These are phyloP conservation scores for Ustilago xerochloae DNA, from an alignment of 1,284 basidiomycete genomes.

Conservation along the genomic window DNA sequence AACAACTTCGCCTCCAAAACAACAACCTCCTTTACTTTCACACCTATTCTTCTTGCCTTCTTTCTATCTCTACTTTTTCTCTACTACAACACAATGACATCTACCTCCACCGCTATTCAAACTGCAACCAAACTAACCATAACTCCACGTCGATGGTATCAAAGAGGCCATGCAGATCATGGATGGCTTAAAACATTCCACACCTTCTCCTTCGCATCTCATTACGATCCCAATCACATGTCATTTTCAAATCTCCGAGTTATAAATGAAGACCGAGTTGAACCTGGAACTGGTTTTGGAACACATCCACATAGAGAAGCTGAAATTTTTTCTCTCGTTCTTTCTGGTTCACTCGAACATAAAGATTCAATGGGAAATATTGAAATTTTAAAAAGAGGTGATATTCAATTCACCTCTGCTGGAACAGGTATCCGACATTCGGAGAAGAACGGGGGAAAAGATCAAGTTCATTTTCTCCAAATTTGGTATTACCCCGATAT, in stretches of 20 bases:
- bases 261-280: conserved; percentile 90
- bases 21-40: neutral
- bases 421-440: conserved; percentile 82
- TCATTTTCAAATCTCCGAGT: conserved; percentile 70
- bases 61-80: neutral
- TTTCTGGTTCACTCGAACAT: conserved; percentile 81
- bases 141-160: conserved; percentile 34
- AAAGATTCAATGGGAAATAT: conserved; percentile 84
- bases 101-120: neutral
- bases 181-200: conserved; percentile 79
- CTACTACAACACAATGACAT: neutral
- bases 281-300: conserved; percentile 81
- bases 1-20: neutral
- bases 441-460: conserved; percentile 77
- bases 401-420: conserved; percentile 88
- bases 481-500: conserved; percentile 57
- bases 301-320: conserved; percentile 79
- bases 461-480: conserved; percentile 65
- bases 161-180: conserved; percentile 74
- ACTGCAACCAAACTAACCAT: conserved; percentile 25
- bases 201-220: conserved; percentile 78
- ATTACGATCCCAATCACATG: conserved; percentile 75
- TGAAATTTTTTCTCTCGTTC: conserved; percentile 90
- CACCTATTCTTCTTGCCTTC: neutral
- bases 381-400: conserved; percentile 86